phyloP scores from a whole-genome alignment of 2,329 filamentous ascomycete species.

The Aaosphaeria pasadenensis region DNA sequence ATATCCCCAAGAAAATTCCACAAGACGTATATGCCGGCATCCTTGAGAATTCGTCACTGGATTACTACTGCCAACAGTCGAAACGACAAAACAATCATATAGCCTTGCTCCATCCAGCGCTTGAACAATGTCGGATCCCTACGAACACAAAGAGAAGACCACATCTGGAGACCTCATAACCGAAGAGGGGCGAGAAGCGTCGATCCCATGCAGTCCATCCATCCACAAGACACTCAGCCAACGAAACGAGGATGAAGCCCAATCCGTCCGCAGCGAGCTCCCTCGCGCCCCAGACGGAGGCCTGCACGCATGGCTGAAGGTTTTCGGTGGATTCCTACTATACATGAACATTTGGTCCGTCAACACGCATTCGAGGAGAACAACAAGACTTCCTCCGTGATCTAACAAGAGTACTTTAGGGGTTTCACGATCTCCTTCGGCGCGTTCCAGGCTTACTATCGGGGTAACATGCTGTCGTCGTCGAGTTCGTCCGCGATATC shows the following conservation, averaged over 20 bases:
- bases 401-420: conserved; percentile 16
- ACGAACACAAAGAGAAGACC: no score
- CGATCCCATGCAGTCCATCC: neutral
- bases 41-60: no score
- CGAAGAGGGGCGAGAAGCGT: no score
- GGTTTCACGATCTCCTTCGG: conserved; percentile 43
- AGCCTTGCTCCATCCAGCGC: no score
- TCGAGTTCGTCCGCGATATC: conserved; percentile 38
- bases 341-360: conserved; percentile 39
- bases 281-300: conserved; percentile 37
- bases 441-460: conserved; percentile 47
- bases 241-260: no score
- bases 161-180: no score
- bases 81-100: no score
- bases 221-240: neutral
- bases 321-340: conserved; percentile 37
- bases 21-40: no score
- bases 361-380: neutral
- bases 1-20: no score
- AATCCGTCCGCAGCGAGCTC: conserved; percentile 3
- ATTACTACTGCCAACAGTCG: no score
- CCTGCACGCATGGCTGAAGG: conserved; percentile 38
- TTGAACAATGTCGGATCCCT: no score
- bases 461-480: conserved; percentile 34
- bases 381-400: no score